These are phyloP conservation scores for Agrocybe praecox DNA, from an alignment of 768 basidiomycete genomes.

Conservation along the genomic window DNA sequence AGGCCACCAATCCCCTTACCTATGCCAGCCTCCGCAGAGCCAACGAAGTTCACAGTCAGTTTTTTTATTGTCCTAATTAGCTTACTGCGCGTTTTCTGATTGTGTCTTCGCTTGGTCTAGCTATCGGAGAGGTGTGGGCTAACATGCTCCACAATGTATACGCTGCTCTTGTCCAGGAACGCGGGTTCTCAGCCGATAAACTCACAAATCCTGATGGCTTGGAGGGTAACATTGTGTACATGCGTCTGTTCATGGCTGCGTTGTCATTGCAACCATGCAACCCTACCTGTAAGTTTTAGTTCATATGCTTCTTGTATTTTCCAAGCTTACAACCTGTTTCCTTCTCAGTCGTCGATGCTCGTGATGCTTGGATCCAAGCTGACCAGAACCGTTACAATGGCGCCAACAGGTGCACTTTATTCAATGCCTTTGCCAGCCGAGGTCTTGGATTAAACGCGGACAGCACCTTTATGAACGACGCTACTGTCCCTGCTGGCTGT, in stretches of 20 bases:
- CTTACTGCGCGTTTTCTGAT: not conserved
- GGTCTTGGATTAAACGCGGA: slow-evolving; percentile 45
- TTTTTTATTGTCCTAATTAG: not conserved
- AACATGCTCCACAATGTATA: slow-evolving; percentile 47
- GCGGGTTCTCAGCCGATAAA: slow-evolving; percentile 38
- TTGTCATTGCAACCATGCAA: slow-evolving; percentile 51
- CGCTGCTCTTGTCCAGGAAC: slow-evolving; percentile 37
- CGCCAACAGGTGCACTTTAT: slow-evolving; percentile 45
- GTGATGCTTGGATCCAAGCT: slow-evolving; percentile 55
- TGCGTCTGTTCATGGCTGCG: slow-evolving; percentile 53
- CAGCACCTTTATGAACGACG: slow-evolving; percentile 26
- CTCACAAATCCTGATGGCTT: slow-evolving; percentile 39
- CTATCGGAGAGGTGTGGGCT: slow-evolving; percentile 62
- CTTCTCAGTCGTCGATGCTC: slow-evolving; percentile 41
- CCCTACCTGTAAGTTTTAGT: slow-evolving; percentile 45
- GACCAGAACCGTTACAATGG: slow-evolving; percentile 49
- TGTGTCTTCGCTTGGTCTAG: slow-evolving; percentile 19
- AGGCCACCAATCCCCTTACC: slow-evolving; percentile 41
- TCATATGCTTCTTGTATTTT: not conserved
- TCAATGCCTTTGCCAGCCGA: slow-evolving; percentile 49
- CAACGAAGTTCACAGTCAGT: slow-evolving; percentile 48
- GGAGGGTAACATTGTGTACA: slow-evolving; percentile 53
- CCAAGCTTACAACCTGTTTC: not conserved
- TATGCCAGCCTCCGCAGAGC: slow-evolving; percentile 41
- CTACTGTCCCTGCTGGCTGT: slow-evolving; percentile 25